Evolutionary conservation across 768 basidiomycete species (phyloP), one percentile per base, ranked within the genome.

Genomic region (Lactarius tabidus): DNA sequence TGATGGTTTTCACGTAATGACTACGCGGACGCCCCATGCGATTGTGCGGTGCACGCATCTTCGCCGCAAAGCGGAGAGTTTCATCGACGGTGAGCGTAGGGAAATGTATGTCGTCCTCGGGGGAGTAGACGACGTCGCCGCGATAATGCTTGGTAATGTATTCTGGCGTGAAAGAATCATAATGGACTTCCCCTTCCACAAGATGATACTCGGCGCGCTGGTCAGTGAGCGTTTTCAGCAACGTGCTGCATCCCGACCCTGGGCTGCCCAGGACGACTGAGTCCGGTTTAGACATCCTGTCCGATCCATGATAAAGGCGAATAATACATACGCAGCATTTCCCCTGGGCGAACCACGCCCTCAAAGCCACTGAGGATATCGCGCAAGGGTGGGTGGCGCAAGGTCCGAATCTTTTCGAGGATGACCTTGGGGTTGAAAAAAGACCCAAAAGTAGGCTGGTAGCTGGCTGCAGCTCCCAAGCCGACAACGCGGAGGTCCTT

Each of bases 31-130:
- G 67, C 0, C 77, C 77, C 8, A 83, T 66, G 35, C 88, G 84
- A 3, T 75, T 76, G 33, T 78, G 83, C 3, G 93, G 91, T 5
- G 83, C 84, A 29, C 91, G 87, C 20, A 84, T 87, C 67, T 80
- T 82, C 0, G 87, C 82, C 0, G 89, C 87, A 63, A 91, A 90
- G 18, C 74, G 77, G 35, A 97, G 79, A 0, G 91, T 93, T 72
- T 93, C 82, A 56, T 84, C 81, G 36, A 93, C 91, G 6, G 89
- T 91, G 31, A 96, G 80, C 12, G 89, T 90, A 6, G 93, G 89
- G 69, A 94, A 90, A 72, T 93, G 92, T 1, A 90, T 79, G 72
- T 95, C 92, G 70, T 93, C 92, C 77, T 91, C 92, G 0, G 90
- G 89, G 65, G 83, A 88, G 72, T 91, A 93, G 61, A 84, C 83